phyloP scores from a whole-genome alignment of 305 asterid species.

The Fraxinus platypoda region DNA sequence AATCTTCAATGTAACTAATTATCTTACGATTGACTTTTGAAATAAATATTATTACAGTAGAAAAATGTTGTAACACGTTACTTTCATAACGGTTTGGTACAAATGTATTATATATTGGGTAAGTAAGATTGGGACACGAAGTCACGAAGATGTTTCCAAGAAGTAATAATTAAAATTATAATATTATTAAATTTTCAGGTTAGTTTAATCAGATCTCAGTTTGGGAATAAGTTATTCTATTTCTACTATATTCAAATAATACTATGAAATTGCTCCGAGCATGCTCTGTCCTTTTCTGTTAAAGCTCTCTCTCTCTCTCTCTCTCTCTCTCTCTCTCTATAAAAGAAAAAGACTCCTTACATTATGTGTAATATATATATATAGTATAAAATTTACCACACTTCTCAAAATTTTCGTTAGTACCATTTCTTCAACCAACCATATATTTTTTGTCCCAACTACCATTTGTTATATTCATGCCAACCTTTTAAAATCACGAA shows the following conservation, averaged over 20 bases:
- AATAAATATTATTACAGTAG: neutral
- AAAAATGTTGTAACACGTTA: neutral
- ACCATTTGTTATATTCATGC: neutral
- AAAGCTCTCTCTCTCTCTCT: no score
- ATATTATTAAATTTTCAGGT: slow-evolving; percentile 4
- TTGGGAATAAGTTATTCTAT: slow-evolving; percentile 13
- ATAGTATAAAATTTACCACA: no score
- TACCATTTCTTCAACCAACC: no score
- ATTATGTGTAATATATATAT: no score
- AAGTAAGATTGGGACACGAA: slow-evolving; percentile 25
- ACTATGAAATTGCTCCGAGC: neutral
- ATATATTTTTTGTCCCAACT: no score
- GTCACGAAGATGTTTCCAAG: slow-evolving; percentile 12
- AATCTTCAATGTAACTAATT: neutral
- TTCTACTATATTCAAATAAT: neutral
- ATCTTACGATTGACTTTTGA: neutral
- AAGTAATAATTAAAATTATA: slow-evolving; percentile 3
- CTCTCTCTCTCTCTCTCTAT: no score
- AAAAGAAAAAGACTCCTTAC: no score
- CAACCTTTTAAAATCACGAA: neutral
- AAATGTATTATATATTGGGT: neutral
- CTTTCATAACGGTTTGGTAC: neutral
- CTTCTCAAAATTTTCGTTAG: no score
- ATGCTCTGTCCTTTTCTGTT: slow-evolving; percentile 6
- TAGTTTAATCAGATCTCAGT: slow-evolving; percentile 21